These are phyloP conservation scores for Lactarius deliciosus DNA, from an alignment of 768 basidiomycete species.

Conservation along the genomic window DNA sequence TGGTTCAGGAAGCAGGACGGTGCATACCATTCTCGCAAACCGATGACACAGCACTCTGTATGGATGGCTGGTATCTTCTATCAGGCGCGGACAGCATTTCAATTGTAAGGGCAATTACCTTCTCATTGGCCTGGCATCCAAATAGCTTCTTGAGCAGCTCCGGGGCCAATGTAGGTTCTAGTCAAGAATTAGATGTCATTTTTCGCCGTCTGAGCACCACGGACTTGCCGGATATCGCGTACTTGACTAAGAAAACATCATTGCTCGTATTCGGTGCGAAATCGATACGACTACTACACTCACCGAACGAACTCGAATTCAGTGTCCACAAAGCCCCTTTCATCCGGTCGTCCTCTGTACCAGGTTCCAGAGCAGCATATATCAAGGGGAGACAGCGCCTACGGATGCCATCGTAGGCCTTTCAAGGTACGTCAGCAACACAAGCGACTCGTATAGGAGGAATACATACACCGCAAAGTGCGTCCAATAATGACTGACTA, in stretches of 20 bases:
- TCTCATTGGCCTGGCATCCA: conserved; percentile 79
- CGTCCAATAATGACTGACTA: conserved; percentile 42
- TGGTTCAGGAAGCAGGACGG: conserved; percentile 28
- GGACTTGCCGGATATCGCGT: conserved; percentile 42
- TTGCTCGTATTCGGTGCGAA: conserved; percentile 2
- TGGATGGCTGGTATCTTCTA: conserved; percentile 53
- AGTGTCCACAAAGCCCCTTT: conserved; percentile 87
- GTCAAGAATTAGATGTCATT: background rate
- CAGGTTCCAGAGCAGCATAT: conserved; percentile 59
- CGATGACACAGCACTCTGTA: conserved; percentile 66
- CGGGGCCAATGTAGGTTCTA: conserved; percentile 64
- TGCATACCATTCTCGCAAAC: conserved; percentile 60
- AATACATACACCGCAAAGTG: conserved; percentile 46
- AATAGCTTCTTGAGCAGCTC: conserved; percentile 63
- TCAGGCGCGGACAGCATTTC: background rate
- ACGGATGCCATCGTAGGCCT: conserved; percentile 71
- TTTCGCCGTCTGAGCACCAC: background rate
- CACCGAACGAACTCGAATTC: conserved; percentile 61
- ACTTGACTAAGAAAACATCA: conserved; percentile 37
- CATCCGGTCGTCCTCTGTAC: conserved; percentile 84
- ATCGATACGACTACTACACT: conserved; percentile 19
- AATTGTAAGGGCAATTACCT: conserved; percentile 42
- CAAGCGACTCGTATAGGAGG: background rate
- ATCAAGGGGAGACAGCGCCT: conserved; percentile 59
- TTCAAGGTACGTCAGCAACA: background rate